phyloP scores from a whole-genome alignment of 345 rosid species.

The Leavenworthia alabamica region DNA sequence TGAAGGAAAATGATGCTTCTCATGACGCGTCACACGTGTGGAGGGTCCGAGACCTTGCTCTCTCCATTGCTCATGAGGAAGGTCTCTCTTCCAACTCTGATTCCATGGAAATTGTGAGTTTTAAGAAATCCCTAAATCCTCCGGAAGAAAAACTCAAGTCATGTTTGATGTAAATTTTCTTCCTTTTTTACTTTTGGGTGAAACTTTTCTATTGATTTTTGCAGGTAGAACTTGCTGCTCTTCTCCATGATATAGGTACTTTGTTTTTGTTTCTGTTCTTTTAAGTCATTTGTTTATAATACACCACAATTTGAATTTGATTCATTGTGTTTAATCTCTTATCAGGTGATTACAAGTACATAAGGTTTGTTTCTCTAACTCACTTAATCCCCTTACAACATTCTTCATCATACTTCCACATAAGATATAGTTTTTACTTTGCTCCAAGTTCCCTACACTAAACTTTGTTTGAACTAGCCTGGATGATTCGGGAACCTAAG shows the following conservation, averaged over 20 bases:
- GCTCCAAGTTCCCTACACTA: neutral
- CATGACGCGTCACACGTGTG: constrained; percentile 73
- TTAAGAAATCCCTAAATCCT: neutral
- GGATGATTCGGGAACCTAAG: neutral
- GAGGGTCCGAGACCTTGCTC: constrained; percentile 79
- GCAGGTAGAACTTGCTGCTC: constrained; percentile 84
- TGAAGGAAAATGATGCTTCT: constrained; percentile 83
- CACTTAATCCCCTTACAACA: neutral
- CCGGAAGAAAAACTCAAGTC: too few species aligned
- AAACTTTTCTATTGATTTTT: constrained; percentile 10
- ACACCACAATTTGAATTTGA: neutral
- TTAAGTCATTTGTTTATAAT: neutral
- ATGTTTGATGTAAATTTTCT: neutral
- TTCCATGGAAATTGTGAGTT: constrained; percentile 67
- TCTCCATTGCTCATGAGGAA: constrained; percentile 72
- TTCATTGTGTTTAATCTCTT: neutral
- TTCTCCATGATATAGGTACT: constrained; percentile 78
- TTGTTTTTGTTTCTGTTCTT: neutral
- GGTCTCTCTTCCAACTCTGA: constrained; percentile 65
- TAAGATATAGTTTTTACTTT: neutral
- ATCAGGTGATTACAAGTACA: constrained; percentile 81
- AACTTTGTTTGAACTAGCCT: neutral
- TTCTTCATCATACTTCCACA: neutral
- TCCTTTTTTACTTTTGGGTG: neutral
- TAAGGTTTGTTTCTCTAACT: constrained; percentile 43